Conservation (phyloP, 768 basidiomycete genomes). For the Cystobasidium ongulense region DNA sequence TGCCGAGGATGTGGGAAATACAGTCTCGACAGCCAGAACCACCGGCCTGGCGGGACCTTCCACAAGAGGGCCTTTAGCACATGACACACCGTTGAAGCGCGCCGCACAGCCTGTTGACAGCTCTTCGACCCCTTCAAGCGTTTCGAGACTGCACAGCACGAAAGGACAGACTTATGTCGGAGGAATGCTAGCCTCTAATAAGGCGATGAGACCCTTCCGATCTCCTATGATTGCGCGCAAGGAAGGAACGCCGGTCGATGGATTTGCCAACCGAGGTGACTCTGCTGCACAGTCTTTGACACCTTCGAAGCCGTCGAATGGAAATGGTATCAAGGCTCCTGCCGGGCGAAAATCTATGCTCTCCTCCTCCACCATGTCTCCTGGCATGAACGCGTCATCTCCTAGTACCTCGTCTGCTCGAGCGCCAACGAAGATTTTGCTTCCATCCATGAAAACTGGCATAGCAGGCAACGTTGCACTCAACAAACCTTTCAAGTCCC, state of each 20-base stretch:
- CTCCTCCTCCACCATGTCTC: background rate
- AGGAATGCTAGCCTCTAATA: slow-evolving; percentile 13
- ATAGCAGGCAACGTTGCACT: background rate
- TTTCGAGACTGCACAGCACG: background rate
- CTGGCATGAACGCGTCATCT: background rate
- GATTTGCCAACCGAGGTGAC: background rate
- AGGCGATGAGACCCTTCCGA: slow-evolving; percentile 22
- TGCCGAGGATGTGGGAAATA: too few relatives aligned
- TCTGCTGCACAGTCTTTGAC: background rate
- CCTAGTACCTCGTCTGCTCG: background rate
- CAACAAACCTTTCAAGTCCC: slow-evolving; percentile 25
- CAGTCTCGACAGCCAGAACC: too few relatives aligned
- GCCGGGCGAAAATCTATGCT: background rate
- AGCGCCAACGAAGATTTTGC: background rate
- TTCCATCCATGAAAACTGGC: background rate
- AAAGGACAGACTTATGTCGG: slow-evolving; percentile 1
- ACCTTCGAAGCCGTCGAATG: background rate
- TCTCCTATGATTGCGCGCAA: slow-evolving; percentile 1
- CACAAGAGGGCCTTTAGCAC: too few relatives aligned
- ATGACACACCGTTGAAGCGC: background rate
- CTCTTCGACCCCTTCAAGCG: background rate
- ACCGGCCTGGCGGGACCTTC: too few relatives aligned
- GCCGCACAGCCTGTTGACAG: background rate
- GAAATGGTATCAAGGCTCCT: background rate
- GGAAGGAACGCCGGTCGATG: background rate